Evolutionary conservation across 306 rosid genomes (phyloP), one percentile per base, ranked within the genome.

Genomic region (Sicyos edulis): DNA sequence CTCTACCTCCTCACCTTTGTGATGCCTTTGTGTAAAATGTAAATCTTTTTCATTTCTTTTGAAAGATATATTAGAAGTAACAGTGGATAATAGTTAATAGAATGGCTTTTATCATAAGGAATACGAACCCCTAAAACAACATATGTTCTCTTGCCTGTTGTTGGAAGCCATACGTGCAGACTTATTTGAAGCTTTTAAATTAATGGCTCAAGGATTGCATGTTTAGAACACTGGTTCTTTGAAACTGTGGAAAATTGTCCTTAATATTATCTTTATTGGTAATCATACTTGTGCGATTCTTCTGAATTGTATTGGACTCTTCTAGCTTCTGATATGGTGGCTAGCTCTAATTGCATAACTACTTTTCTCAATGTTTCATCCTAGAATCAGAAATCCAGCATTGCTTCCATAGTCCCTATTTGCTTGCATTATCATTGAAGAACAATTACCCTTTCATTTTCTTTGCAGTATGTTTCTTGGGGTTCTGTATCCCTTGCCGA

Each of bases 391-490:
- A 64, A 67, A 47, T 6, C 1, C 56, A 13, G 12, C 5, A 49
- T 45, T 67, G 56, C 72, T 44, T 67, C 17, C 72, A 47, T 7
- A 20, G 15, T 47, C 71, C 53, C 53, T 42, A 51, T 15, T 12
- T 24, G 32, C 4, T 71, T 54, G 21, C 70, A 52, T 58, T n/a
- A 37, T 72, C 55, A 15, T 37, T 3, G 4, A 10, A 26, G 54
- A 53, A 70, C 16, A 62, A 62, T 6, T 42, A 5, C 17, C 2
- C 53, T 74, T 77, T 47, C 71, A 17, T 15, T 10, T 10, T 76
- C 22, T 21, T 42, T 80, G 73, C 84, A 92, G 96, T 73, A 22
- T 15, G 98, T 90, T 79, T 74, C 88, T 4, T 93, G 98, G 98
- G 98, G 98, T 44, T 82, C 87, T 1, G 86, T 86, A 20, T 79